These are phyloP conservation scores for Halophytophthora polymorphica DNA, from an alignment of 352 stramenopile species.

Conservation along the genomic window DNA sequence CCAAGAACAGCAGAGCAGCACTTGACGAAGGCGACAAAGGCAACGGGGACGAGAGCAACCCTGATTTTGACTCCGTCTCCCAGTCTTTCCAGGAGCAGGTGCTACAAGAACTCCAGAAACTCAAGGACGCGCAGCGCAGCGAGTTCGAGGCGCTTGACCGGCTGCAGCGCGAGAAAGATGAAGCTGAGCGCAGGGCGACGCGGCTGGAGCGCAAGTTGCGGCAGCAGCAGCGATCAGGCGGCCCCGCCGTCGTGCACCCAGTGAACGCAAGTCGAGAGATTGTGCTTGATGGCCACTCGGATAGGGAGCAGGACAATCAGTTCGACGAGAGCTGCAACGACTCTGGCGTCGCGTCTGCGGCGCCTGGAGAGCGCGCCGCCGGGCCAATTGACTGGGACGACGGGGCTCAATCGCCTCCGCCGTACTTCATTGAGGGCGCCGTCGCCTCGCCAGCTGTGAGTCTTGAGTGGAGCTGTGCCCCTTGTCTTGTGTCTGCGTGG, in stretches of 20 bases:
- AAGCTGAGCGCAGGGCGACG: constrained; percentile 25
- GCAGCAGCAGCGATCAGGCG: constrained; percentile 18
- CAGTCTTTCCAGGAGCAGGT: constrained; percentile 47
- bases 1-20: background rate
- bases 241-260: background rate
- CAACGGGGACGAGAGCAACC: background rate
- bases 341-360: constrained; percentile 10
- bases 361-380: constrained; percentile 12
- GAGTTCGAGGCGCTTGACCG: constrained; percentile 20
- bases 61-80: constrained; percentile 1
- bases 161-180: constrained; percentile 10
- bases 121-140: constrained; percentile 35
- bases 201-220: constrained; percentile 34
- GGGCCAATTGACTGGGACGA: constrained; percentile 19
- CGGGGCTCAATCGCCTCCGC: constrained; percentile 12
- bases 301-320: constrained; percentile 10
- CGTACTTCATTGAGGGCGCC: constrained; percentile 6
- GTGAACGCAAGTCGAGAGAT: constrained; percentile 7
- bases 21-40: too few relatives aligned
- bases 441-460: constrained; percentile 15
- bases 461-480: background rate
- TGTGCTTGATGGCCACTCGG: constrained; percentile 5
- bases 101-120: constrained; percentile 42
- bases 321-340: constrained; percentile 6
- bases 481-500: background rate